These are phyloP conservation scores for Mucor velutinosus DNA, from an alignment of 371 early-diverging fungal genomes.

Conservation along the genomic window DNA sequence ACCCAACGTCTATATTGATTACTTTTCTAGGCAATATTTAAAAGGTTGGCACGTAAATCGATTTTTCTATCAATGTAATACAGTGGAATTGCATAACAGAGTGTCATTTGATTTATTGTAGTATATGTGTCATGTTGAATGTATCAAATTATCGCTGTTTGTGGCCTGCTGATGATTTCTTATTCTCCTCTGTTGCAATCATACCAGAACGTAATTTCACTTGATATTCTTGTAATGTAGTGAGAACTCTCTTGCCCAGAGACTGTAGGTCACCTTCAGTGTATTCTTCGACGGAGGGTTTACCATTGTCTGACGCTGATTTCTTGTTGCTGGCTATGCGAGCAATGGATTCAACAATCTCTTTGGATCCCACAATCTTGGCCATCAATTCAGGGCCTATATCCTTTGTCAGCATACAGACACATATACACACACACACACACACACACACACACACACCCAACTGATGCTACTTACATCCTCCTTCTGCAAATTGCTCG, in stretches of 20 bases:
- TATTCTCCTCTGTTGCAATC: neutral
- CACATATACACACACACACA: neutral
- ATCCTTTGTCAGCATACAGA: neutral
- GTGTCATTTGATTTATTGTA: neutral
- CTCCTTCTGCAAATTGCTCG: constrained; percentile 78
- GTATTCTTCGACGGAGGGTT: neutral
- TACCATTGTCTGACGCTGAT: neutral
- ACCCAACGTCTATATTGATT: neutral
- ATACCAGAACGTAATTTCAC: neutral
- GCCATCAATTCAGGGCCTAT: constrained; percentile 31
- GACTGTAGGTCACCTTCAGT: constrained; percentile 37
- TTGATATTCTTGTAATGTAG: constrained; percentile 10
- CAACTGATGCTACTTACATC: constrained; percentile 27
- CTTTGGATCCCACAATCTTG: constrained; percentile 28
- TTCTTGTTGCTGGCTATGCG: constrained; percentile 29
- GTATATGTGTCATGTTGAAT: neutral
- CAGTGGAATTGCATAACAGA: neutral
- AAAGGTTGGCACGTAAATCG: neutral
- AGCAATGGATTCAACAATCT: constrained; percentile 31
- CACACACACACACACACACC: neutral
- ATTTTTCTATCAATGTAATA: constrained; percentile 2
- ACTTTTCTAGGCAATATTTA: neutral
- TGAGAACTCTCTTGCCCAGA: constrained; percentile 37
- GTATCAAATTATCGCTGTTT: constrained; percentile 2
- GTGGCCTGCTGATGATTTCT: constrained; percentile 5